Base-by-base conservation (phyloP, 441 rosid species). In the Macaranga tanarius region DNA sequence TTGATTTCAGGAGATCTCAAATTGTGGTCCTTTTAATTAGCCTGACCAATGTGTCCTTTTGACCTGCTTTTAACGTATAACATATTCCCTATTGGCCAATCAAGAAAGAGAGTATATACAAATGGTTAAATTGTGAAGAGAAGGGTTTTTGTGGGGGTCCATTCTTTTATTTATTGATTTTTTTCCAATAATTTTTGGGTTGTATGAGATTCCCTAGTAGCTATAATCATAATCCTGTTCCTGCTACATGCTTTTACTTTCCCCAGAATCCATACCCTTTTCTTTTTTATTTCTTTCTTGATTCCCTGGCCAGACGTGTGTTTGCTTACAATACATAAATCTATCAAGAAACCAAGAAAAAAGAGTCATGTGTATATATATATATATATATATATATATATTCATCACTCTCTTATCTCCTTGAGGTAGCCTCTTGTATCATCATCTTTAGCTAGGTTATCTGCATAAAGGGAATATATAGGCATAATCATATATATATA, bases 21-120 rank as follows among this genome's bases (percentile, higher is more conserved):
- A 58, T 17, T 56, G 73, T 71, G 82, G 82, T 76, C 79, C 79
- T 72, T 57, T 1, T 48, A 10, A 22, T 5, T 42, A 11, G 67
- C 64, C 79, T 50, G 76, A 65, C 44, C 67, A 56, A 8, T 22
- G 55, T 66, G 73, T 75, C 62, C 69, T 60, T 77, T 85, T 77
- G 85, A 83, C 84, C 79, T 45, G 70, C 64, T 79, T 85, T 83
- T 72, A 79, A 78, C 72, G 71, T 67, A 65, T 22, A 50, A 57
- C 63, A 72, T 78, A 80, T 84, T 80, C 81, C 23, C 75, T 34
- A 47, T 1, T 67, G 40, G 10, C 87, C 85, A 81, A 82, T 82
- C 40, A 74, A 57, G n/a, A 34, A 10, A 42, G 47, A 51, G 44
- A 62, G 59, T 19, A 62, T 65, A 54, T 7, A 12, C 2, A 5